Percentiles rank a stretch among this genome's conserved stretches.
Evolutionary conservation across 2,329 filamentous ascomycete genomes (phyloP).

Genomic region (Magnaporthiopsis rhizophila): DNA sequence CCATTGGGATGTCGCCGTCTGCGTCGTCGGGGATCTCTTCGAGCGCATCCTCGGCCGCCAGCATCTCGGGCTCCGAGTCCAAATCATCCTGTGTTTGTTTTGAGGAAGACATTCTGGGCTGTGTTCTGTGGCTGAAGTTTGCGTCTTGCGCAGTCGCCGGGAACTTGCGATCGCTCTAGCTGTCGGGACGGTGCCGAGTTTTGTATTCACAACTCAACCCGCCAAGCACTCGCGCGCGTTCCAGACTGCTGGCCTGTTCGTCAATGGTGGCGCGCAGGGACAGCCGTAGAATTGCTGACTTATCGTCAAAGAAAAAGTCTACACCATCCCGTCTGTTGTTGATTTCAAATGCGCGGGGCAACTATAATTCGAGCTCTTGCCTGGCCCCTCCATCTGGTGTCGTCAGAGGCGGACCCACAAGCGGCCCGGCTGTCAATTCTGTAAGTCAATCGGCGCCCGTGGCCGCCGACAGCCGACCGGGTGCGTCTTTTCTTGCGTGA

Average conservation of each 20-base stretch:
- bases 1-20: constrained; percentile 36
- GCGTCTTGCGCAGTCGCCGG: not conserved
- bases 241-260: not conserved
- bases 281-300: not conserved
- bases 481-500: too few relatives aligned
- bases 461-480: too few relatives aligned
- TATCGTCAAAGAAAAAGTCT: constrained; percentile 1
- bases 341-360: too few relatives aligned
- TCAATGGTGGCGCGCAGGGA: not conserved
- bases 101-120: constrained; percentile 14
- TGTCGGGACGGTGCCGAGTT: not conserved
- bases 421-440: too few relatives aligned
- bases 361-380: too few relatives aligned
- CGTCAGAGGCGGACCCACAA: too few relatives aligned
- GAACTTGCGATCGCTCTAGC: not conserved
- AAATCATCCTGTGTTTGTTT: constrained; percentile 29
- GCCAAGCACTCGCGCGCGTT: too few relatives aligned
- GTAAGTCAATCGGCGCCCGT: too few relatives aligned
- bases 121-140: not conserved
- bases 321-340: too few relatives aligned
- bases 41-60: constrained; percentile 68
- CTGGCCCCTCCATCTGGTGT: too few relatives aligned
- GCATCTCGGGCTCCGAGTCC: constrained; percentile 61
- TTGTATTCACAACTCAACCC: not conserved
- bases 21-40: constrained; percentile 66